Percentiles rank a stretch among this genome's conserved stretches.
Conservation (phyloP, 805 yeast species). For the Metschnikowia arizonensis region DNA sequence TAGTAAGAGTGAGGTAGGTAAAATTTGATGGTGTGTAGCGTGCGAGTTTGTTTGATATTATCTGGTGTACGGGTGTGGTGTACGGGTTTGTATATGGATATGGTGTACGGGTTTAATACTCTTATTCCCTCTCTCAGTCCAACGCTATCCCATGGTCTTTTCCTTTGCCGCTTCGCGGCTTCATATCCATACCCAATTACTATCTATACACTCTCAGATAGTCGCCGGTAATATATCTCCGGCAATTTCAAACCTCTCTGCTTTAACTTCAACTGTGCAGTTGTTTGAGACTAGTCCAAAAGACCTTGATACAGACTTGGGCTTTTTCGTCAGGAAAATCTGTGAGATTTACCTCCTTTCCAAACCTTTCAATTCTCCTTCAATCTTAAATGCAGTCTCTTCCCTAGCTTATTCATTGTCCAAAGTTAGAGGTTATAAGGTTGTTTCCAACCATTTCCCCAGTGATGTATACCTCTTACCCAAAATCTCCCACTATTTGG, state of each 20-base stretch:
- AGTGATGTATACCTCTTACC: constrained; percentile 54
- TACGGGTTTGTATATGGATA: background rate
- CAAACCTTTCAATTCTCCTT: too few relatives aligned
- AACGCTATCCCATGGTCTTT: background rate
- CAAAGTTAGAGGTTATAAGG: constrained; percentile 64
- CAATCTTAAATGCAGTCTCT: constrained; percentile 15
- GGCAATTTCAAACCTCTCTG: background rate
- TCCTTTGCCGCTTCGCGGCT: background rate
- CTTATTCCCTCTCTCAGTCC: too few relatives aligned
- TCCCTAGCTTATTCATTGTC: constrained; percentile 54
- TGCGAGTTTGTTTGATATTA: too few relatives aligned
- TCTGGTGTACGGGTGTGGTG: constrained; percentile 1
- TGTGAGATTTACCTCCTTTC: constrained; percentile 23
- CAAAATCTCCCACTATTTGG: constrained; percentile 20
- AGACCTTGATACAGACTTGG: constrained; percentile 43
- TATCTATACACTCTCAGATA: background rate
- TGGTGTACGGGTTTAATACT: background rate
- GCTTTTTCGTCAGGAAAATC: constrained; percentile 28
- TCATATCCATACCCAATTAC: background rate
- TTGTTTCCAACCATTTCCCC: constrained; percentile 53
- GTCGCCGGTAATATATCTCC: background rate
- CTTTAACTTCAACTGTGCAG: constrained; percentile 22
- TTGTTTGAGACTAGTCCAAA: constrained; percentile 55
- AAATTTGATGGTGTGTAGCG: too few relatives aligned
- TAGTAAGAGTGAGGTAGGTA: too few relatives aligned